Base-by-base conservation (phyloP, 1,284 basidiomycete species). In the Papiliotrema laurentii region DNA sequence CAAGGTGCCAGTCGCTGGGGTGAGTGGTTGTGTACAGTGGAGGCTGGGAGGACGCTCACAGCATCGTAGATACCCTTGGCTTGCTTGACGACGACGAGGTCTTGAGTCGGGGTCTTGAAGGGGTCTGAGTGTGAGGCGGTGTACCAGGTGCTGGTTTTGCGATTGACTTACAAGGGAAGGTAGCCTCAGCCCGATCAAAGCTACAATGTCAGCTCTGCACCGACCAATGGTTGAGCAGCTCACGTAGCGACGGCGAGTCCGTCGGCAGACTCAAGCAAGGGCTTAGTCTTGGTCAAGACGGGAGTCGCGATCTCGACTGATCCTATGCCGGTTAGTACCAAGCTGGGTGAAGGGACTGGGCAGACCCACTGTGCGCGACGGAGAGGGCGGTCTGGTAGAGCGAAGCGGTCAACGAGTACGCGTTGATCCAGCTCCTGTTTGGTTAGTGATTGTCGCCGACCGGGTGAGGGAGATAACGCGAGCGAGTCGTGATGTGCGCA, bases 61-160 rank as follows among this genome's bases (percentile, higher is more conserved):
- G 58, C 62, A 53, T 73, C 69, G 54, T 69, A 72, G 50, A 72
- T 63, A 21, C 61, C 68, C 59, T 69, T 69, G 51, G 65, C 64
- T 60, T 73, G 70, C 63, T 73, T 71, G 56, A 71, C 68, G 42
- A 66, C 67, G 38, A 71, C 50, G 34, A 74, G 58, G 37, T 74
- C 71, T 48, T 67, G 54, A 48, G 72, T 71, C 24, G 67, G 68
- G 51, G 69, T 72, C 63, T 67, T 71, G 70, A 74, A 74, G 19
- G 72, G 60, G 64, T 71, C 68, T 70, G 43, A 3, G 21, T 3
- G 35, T 47, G 35, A 42, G 39, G 28, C 22, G 19, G 35, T 9
- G 10, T 16, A 41, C 39, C 14, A 27, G 25, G 4, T 5, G 19
- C 6, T 21, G 11, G 7, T 10, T 7, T 10, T 11, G 35, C n/a